A percentile compares a stretch with the other conserved stretches of the same genome.
Evolutionary conservation across 176 grass and related monocot genomes (phyloP).

Genomic region (Paspalum vaginatum): DNA sequence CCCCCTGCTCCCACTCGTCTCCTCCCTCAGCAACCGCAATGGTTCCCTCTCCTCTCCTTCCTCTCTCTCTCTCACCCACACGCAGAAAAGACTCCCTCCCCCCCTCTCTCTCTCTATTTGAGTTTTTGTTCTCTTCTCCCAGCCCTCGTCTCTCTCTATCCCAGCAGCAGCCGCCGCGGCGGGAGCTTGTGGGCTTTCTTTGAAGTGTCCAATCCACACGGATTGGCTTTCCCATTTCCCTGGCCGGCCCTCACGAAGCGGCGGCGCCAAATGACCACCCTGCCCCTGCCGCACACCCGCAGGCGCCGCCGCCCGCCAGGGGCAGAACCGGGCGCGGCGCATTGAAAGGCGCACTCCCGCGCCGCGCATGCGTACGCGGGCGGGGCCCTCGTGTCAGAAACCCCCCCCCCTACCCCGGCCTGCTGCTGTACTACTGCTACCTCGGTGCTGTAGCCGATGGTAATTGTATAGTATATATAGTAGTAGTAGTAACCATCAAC

Average conservation of each 20-base stretch:
- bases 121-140: constrained; percentile 32
- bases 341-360: constrained; percentile 41
- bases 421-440: too few species aligned
- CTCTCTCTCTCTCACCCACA: neutral
- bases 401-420: neutral
- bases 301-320: neutral
- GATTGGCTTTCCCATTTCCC: constrained; percentile 30
- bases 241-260: neutral
- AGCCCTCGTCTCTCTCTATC: neutral
- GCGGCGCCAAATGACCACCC: neutral
- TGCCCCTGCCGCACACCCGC: neutral
- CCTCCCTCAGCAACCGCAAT: neutral
- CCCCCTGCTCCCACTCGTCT: neutral
- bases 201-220: constrained; percentile 58
- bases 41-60: neutral
- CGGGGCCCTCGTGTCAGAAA: neutral
- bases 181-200: constrained; percentile 19
- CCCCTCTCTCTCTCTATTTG: neutral
- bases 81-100: neutral
- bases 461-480: constrained; percentile 11
- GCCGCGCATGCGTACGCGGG: neutral
- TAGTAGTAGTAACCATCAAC: too few species aligned
- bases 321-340: constrained; percentile 39
- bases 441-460: neutral
- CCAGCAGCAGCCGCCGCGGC: neutral